Evolutionary conservation across 2,329 filamentous ascomycete genomes (phyloP).

Genomic region (Cercospora zeae-maydis): DNA sequence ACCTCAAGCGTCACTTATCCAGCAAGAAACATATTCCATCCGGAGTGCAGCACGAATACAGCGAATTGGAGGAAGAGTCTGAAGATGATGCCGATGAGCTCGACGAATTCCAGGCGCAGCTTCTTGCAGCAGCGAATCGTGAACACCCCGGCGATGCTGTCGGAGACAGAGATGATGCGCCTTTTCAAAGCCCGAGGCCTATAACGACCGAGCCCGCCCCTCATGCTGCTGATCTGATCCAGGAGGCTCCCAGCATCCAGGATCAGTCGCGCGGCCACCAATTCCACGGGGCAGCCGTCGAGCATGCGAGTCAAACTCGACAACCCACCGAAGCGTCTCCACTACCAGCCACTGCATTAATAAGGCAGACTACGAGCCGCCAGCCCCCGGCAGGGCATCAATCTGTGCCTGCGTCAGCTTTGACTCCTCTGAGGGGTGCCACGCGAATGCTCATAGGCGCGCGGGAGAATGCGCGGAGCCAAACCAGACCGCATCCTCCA

Average conservation of each 20-base stretch:
- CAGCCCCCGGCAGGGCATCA: not conserved
- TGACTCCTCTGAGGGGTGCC: not conserved
- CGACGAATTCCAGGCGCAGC: slow-evolving; percentile 1
- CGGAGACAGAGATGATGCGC: not conserved
- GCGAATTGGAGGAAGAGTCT: not conserved
- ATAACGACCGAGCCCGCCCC: not conserved
- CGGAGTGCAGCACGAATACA: not conserved
- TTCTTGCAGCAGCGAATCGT: slow-evolving; percentile 1
- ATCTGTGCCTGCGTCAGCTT: not conserved
- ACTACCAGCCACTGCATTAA: not conserved
- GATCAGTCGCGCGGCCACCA: not conserved
- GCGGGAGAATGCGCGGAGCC: not conserved
- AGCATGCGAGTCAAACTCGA: not conserved
- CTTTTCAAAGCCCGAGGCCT: not conserved
- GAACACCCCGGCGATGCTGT: not conserved
- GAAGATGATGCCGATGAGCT: not conserved
- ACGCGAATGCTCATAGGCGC: not conserved
- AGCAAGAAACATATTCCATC: not conserved
- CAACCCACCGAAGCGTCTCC: not conserved
- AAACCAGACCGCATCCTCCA: not conserved
- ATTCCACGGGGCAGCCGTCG: not conserved
- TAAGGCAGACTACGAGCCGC: not conserved
- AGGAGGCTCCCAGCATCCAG: not conserved
- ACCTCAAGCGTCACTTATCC: not conserved
- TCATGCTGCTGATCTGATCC: not conserved